Conservation (phyloP, 306 rosid genomes). For the cucumber (Cucumis sativus) region DNA sequence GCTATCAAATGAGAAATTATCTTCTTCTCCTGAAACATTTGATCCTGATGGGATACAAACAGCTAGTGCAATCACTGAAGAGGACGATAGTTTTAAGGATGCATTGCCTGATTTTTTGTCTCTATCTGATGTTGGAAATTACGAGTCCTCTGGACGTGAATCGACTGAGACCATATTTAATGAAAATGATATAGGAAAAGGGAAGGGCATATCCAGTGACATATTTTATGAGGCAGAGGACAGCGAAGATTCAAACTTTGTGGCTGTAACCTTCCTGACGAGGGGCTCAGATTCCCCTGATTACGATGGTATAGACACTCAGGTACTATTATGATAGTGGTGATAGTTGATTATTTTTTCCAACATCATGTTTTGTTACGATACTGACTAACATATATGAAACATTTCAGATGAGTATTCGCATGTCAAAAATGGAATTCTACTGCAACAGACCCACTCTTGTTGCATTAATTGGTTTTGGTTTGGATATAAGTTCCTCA, state of each 20-base stretch:
- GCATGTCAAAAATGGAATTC: conserved; percentile 82
- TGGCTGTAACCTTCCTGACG: conserved; percentile 48
- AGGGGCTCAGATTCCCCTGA: conserved; percentile 61
- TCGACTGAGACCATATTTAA: conserved; percentile 34
- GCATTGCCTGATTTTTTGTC: conserved; percentile 80
- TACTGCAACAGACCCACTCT: conserved; percentile 88
- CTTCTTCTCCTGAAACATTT: conserved; percentile 22
- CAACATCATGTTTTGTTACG: conserved; percentile 1
- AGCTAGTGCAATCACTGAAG: conserved; percentile 32
- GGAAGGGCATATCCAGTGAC: conserved; percentile 42
- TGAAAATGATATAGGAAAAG: conserved; percentile 44
- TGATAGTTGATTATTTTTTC: background rate
- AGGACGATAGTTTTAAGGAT: conserved; percentile 72
- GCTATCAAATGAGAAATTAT: conserved; percentile 32
- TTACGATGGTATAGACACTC: conserved; percentile 84
- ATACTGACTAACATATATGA: conserved; percentile 15
- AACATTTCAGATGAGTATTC: conserved; percentile 66
- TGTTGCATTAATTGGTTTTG: conserved; percentile 75
- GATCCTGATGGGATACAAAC: conserved; percentile 40
- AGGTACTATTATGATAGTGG: conserved; percentile 34
- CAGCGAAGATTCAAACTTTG: conserved; percentile 55
- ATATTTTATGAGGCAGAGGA: conserved; percentile 66
- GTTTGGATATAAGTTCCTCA: conserved; percentile 59
- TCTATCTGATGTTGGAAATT: conserved; percentile 39
- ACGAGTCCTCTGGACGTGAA: conserved; percentile 30